phyloP scores from a whole-genome alignment of 441 rosid species.

The Mallotus repandus region DNA sequence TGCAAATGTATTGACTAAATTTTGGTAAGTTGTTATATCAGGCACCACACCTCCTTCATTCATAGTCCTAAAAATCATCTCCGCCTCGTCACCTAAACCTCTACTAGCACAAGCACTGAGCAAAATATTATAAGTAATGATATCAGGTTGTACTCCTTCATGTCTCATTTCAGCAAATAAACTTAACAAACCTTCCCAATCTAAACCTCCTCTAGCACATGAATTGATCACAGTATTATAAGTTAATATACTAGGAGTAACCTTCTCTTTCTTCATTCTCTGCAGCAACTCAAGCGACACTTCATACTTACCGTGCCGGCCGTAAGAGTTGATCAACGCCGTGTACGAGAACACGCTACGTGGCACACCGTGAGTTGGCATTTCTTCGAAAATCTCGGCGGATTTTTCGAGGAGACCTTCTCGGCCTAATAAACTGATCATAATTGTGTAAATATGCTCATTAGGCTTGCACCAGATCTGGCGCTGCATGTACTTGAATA shows the following conservation, averaged over 20 bases:
- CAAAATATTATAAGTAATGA: conserved; percentile 81
- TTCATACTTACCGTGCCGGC: conserved; percentile 74
- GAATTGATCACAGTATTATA: conserved; percentile 89
- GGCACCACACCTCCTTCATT: conserved; percentile 87
- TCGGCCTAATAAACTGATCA: conserved; percentile 83
- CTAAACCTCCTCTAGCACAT: conserved; percentile 83
- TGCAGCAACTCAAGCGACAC: conserved; percentile 73
- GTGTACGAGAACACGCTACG: conserved; percentile 86
- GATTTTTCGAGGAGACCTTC: conserved; percentile 85
- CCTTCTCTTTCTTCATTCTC: conserved; percentile 78
- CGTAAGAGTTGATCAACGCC: conserved; percentile 84
- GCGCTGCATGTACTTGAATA: conserved; percentile 94
- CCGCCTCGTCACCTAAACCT: conserved; percentile 88
- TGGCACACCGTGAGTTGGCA: conserved; percentile 71
- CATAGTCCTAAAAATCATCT: conserved; percentile 93
- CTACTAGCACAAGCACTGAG: conserved; percentile 84
- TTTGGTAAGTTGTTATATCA: conserved; percentile 67
- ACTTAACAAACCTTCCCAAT: conserved; percentile 90
- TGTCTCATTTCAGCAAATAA: conserved; percentile 97
- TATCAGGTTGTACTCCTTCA: conserved; percentile 79
- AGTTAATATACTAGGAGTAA: conserved; percentile 74
- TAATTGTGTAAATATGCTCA: conserved; percentile 87
- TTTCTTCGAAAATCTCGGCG: conserved; percentile 80
- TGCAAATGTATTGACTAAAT: conserved; percentile 77
- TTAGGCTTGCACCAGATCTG: conserved; percentile 97